A percentile compares a stretch with the other conserved stretches of the same genome.
Conservation (phyloP, 805 yeast genomes). For the Sugiyamaella smithiae region DNA sequence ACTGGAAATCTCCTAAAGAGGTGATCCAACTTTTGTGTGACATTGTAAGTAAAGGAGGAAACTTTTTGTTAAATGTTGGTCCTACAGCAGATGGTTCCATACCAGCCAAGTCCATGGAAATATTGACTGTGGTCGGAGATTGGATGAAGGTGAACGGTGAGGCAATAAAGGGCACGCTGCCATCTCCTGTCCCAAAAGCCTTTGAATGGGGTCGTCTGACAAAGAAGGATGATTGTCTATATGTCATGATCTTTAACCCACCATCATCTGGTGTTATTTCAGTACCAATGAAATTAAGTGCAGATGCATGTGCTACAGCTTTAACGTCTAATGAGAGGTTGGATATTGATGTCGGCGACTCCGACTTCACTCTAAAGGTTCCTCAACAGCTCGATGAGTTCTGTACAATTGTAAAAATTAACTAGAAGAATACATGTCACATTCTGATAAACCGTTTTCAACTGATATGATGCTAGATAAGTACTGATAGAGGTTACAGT, state of each 20-base stretch:
- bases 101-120: conserved; percentile 5
- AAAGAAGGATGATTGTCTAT: neutral
- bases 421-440: too few relatives aligned
- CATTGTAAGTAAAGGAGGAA: conserved; percentile 19
- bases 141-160: conserved; percentile 18
- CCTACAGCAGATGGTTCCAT: conserved; percentile 21
- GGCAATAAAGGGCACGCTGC: conserved; percentile 12
- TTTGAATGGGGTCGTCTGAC: conserved; percentile 15
- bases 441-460: too few relatives aligned
- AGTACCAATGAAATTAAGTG: too few relatives aligned
- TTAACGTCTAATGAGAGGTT: too few relatives aligned
- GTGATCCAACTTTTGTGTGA: conserved; percentile 13
- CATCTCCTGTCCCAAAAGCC: conserved; percentile 9
- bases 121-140: conserved; percentile 13
- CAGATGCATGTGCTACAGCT: too few relatives aligned
- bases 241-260: neutral
- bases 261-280: too few relatives aligned
- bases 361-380: too few relatives aligned
- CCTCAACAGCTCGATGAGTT: too few relatives aligned
- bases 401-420: too few relatives aligned
- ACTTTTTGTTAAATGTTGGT: conserved; percentile 21
- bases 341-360: too few relatives aligned
- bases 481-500: too few relatives aligned
- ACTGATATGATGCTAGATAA: too few relatives aligned
- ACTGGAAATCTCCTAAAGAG: conserved; percentile 14